Evolutionary conservation across 1,139 yeast genomes (phyloP), one percentile per base, ranked within the genome.

Genomic region (Zygosaccharomyces pseudobailii): DNA sequence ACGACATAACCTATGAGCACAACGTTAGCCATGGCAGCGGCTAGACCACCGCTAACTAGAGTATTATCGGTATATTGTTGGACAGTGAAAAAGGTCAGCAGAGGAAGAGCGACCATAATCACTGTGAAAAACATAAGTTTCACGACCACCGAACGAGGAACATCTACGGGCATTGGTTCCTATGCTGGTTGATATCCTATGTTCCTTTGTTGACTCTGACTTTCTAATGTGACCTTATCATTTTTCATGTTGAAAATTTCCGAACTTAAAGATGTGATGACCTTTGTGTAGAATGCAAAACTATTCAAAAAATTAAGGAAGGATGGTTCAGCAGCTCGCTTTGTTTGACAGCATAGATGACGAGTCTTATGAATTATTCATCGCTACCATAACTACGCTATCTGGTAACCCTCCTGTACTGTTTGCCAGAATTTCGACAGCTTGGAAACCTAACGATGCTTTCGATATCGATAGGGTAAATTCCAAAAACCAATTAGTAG

Each of bases 101-200:
- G 62, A 7, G 98, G 98, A 42, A 84, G 76, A 27, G 81, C 67
- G 48, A 92, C 81, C 97, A 92, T 90, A 44, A 95, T 88, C 3
- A 77, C 87, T 9, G 97, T 88, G 76, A 88, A 90, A 59, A 87
- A 76, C 67, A 87, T 77, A 55, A 92, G 79, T 68, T 90, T 90
- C 55, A 75, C 76, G 21, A 66, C 56, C 20, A 70, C 72, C 10
- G 69, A 56, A 47, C 73, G 71, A 49, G 87, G 87, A 50, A 82
- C 77, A 59, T 81, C 84, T 37, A 70, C 77, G 37, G 82, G 78
- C 82, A 78, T 78, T 48, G 30, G 57, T 28, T 35, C 36, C 32
- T 30, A 30, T 42, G 34, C 38, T 31, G 40, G 21, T 17, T 45
- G 21, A 25, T 13, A 24, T n/a, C 39, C 36, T 34, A 19, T 4